Base-by-base conservation (phyloP, 2,329 filamentous ascomycete species). In the Colletotrichum sansevieriae region DNA sequence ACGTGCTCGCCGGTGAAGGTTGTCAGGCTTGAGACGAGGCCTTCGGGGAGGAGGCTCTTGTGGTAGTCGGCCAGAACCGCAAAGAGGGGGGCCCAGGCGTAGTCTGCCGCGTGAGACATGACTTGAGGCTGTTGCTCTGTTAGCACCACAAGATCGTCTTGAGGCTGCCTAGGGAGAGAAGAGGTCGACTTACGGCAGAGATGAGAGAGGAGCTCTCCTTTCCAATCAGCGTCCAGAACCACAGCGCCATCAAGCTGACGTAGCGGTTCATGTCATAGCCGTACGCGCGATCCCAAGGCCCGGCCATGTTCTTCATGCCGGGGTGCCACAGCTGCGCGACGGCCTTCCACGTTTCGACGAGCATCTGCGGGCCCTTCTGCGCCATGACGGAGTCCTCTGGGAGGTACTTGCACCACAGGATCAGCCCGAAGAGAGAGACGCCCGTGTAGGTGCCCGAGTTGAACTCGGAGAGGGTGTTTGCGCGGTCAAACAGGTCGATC, bases 261-360 rank as follows among this genome's bases (percentile, higher is more conserved):
- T 90, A 90, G 7, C 83, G 78, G 63, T 88, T 89, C 88, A 90
- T 89, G 68, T 91, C 88, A 65, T 85, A 90, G 0, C 88, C 88
- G 70, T 91, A 91, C 0, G 84, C 80, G 0, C 89, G 83, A 75
- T 91, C 89, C 88, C 88, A 91, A 0, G 89, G 89, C 0, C 88
- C 89, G 2, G 88, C 88, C 55, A 90, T 82, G 69, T 90, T 91
- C 71, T 83, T 85, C 77, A 91, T 76, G 2, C 83, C 81, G 1
- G 88, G 84, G 61, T 90, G 86, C 80, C 87, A 91, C 1, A 91
- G 80, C 52, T 83, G 72, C 0, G 81, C 80, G 2, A 87, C 79
- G 3, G 82, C 80, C 4, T 82, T 78, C 88, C 87, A 90, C 0
- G 84, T 88, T 13, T 83, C 74, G 4, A 76, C 70, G 18, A 90